Evolutionary conservation across 176 grass and related monocot genomes (phyloP).

Genomic region (Elymus sibiricus): DNA sequence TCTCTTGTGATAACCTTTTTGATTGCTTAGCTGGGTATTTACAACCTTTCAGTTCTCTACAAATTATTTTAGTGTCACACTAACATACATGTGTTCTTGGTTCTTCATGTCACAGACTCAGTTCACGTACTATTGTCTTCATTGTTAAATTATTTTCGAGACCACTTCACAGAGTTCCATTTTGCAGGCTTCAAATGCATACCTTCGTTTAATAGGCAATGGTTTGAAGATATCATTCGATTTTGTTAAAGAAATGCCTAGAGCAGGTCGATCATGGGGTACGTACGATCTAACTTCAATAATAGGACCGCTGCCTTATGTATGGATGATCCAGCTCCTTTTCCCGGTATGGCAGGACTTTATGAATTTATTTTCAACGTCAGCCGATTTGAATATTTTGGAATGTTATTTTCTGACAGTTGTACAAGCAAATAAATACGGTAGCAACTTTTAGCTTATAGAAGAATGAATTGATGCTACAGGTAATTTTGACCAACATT

Average conservation of each 20-base stretch:
- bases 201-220: slow-evolving; percentile 34
- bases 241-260: slow-evolving; percentile 60
- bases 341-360: slow-evolving; percentile 42
- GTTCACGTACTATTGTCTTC: not conserved
- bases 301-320: slow-evolving; percentile 41
- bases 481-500: slow-evolving; percentile 71
- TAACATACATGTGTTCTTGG: not conserved
- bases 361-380: not conserved
- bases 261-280: not conserved
- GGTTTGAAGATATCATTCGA: slow-evolving; percentile 42
- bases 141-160: not conserved
- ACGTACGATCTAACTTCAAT: slow-evolving; percentile 23
- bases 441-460: not conserved
- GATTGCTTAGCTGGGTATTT: not conserved
- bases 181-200: slow-evolving; percentile 47
- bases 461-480: slow-evolving; percentile 9
- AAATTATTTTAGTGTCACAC: not conserved
- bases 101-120: not conserved
- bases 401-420: not conserved
- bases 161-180: slow-evolving; percentile 17
- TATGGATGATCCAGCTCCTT: slow-evolving; percentile 52
- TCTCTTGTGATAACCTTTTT: not conserved
- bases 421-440: not conserved
- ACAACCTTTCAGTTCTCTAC: not conserved
- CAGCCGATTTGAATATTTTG: not conserved